Percentiles rank a stretch among this genome's conserved stretches.
phyloP scores from a whole-genome alignment of 106 monocot species.

The Hemerocallis citrina region DNA sequence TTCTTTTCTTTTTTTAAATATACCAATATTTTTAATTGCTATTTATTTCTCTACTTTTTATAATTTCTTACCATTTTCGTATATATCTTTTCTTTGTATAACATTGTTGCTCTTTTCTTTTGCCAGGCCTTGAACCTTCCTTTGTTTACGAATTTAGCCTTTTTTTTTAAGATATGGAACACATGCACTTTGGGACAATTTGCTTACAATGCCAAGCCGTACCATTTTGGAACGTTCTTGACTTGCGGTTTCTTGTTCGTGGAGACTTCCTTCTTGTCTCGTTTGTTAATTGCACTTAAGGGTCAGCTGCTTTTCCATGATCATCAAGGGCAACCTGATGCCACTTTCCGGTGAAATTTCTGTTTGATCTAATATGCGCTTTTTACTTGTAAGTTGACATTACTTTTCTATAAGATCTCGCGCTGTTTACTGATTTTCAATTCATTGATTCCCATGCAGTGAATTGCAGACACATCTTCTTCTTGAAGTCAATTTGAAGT shows the following conservation, averaged over 20 bases:
- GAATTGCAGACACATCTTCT: conserved; percentile 6
- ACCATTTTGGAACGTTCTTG: conserved; percentile 40
- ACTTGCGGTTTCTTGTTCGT: conserved; percentile 44
- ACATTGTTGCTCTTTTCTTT: not conserved
- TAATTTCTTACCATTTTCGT: too few relatives aligned
- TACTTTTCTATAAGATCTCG: conserved; percentile 1
- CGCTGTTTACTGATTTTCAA: not conserved
- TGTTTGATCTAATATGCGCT: conserved; percentile 9
- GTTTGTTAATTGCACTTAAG: conserved; percentile 69
- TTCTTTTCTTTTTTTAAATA: too few relatives aligned
- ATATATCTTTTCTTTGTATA: too few relatives aligned
- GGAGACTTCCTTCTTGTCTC: conserved; percentile 55
- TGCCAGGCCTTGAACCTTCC: too few relatives aligned
- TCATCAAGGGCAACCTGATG: conserved; percentile 25
- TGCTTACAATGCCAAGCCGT: conserved; percentile 28
- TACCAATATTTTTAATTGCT: too few relatives aligned
- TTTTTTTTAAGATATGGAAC: conserved; percentile 52
- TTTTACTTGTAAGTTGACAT: conserved; percentile 2
- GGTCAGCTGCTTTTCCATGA: conserved; percentile 26
- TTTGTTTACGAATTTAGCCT: conserved; percentile 10
- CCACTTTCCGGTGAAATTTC: conserved; percentile 19
- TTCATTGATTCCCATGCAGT: conserved; percentile 4
- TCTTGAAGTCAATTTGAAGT: conserved; percentile 11
- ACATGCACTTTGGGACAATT: conserved; percentile 33
- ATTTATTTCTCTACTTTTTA: too few relatives aligned